phyloP scores from a whole-genome alignment of 2,329 filamentous ascomycete genomes.

The Cercospora beticola region DNA sequence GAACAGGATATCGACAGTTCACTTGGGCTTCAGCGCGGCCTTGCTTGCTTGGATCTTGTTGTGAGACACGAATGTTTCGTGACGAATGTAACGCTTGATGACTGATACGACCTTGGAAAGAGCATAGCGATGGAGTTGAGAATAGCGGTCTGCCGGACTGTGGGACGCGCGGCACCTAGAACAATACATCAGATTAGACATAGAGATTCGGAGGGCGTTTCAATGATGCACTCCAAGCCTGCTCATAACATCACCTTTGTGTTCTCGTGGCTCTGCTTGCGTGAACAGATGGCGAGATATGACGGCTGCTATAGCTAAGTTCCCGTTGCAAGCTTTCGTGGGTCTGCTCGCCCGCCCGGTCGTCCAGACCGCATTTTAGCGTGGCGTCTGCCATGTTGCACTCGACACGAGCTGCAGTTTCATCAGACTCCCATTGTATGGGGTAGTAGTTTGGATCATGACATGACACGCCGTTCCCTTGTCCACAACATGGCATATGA shows the following conservation, averaged over 20 bases:
- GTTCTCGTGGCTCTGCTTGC: not conserved
- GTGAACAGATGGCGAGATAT: not conserved
- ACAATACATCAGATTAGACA: not conserved
- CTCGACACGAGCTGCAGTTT: conserved; percentile 9
- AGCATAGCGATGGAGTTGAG: conserved; percentile 14
- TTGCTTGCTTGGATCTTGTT: conserved; percentile 21
- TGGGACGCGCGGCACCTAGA: not conserved
- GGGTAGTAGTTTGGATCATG: not conserved
- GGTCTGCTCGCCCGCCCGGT: not conserved
- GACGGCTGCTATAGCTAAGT: not conserved
- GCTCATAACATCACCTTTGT: not conserved
- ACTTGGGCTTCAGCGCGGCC: conserved; percentile 19
- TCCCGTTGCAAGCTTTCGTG: not conserved
- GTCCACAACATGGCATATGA: conserved; percentile 3
- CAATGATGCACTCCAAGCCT: not conserved
- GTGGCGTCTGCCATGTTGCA: conserved; percentile 6
- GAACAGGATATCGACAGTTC: conserved; percentile 17
- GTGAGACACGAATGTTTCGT: conserved; percentile 19
- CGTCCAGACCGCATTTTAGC: conserved; percentile 5
- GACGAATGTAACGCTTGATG: conserved; percentile 17
- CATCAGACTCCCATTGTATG: not conserved
- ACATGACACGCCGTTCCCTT: not conserved
- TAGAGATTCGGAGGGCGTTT: not conserved
- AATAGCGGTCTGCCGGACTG: not conserved
- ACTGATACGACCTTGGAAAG: conserved; percentile 9